Percentiles rank a stretch among this genome's conserved stretches.
phyloP scores from a whole-genome alignment of 2,329 filamentous ascomycete species.

The Diaporthe capsici region DNA sequence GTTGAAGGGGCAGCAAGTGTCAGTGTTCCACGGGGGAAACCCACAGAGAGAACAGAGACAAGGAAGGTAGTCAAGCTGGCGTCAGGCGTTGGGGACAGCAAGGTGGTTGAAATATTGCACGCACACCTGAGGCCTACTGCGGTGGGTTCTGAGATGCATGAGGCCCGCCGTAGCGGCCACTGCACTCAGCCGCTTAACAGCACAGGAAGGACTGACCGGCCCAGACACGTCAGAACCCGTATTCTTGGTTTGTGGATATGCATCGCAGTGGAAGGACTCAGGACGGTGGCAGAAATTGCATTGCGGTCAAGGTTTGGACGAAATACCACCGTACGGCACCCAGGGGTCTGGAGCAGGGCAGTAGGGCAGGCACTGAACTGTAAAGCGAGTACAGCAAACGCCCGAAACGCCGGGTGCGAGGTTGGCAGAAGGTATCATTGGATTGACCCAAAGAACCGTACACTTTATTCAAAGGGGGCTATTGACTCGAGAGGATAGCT shows the following conservation, averaged over 20 bases:
- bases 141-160: slow-evolving; percentile 20
- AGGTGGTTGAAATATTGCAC: neutral
- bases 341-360: neutral
- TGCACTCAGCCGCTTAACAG: slow-evolving; percentile 7
- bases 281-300: neutral
- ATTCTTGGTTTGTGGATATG: neutral
- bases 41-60: neutral
- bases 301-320: slow-evolving; percentile 12
- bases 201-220: neutral
- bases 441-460: neutral
- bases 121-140: neutral
- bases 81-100: neutral
- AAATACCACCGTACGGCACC: neutral
- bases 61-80: neutral
- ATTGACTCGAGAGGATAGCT: too few relatives aligned
- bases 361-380: neutral
- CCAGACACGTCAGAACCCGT: neutral
- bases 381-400: neutral
- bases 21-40: neutral
- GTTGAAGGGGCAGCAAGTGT: neutral
- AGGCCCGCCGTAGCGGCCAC: slow-evolving; percentile 6
- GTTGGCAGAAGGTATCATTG: neutral
- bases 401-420: too few relatives aligned
- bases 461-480: neutral
- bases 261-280: neutral